Evolutionary conservation across 2,329 filamentous ascomycete species (phyloP).

Genomic region (Colletotrichum simmondsii): DNA sequence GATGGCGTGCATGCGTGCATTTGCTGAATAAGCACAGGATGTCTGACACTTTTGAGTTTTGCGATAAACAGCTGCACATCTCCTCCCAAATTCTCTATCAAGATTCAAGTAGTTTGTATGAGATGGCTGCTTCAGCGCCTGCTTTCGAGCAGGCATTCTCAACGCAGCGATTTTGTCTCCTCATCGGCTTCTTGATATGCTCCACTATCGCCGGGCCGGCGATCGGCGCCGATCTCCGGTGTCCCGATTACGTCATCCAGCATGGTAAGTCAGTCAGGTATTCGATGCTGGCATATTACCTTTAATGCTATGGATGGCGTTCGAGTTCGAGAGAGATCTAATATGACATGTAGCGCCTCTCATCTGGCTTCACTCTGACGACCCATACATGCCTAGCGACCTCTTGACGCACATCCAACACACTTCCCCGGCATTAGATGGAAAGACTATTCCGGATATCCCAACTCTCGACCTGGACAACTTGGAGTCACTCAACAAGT

Average conservation of each 20-base stretch:
- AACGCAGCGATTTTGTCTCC: background rate
- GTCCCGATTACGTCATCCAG: constrained; percentile 43
- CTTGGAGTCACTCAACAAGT: constrained; percentile 39
- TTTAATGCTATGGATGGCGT: background rate
- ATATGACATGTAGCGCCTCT: constrained; percentile 39
- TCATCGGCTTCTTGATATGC: constrained; percentile 13
- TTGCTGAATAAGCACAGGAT: constrained; percentile 16
- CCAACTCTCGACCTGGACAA: constrained; percentile 41
- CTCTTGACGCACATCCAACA: constrained; percentile 43
- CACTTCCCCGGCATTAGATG: constrained; percentile 38
- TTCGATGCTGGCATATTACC: background rate
- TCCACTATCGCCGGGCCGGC: constrained; percentile 20
- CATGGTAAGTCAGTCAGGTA: constrained; percentile 40
- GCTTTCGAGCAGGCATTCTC: constrained; percentile 1
- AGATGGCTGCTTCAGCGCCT: background rate
- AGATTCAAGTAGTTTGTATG: background rate
- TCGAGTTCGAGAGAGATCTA: background rate
- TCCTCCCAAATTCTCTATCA: background rate
- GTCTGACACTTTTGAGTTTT: background rate
- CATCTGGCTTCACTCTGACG: constrained; percentile 45
- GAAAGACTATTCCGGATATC: constrained; percentile 33
- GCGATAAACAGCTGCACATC: background rate
- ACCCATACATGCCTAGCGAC: constrained; percentile 43
- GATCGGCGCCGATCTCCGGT: constrained; percentile 5
- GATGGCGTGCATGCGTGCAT: background rate